Percentiles rank a stretch among this genome's conserved stretches.
Evolutionary conservation across 2,329 filamentous ascomycete species (phyloP).

Genomic region (Diaporthe eres): DNA sequence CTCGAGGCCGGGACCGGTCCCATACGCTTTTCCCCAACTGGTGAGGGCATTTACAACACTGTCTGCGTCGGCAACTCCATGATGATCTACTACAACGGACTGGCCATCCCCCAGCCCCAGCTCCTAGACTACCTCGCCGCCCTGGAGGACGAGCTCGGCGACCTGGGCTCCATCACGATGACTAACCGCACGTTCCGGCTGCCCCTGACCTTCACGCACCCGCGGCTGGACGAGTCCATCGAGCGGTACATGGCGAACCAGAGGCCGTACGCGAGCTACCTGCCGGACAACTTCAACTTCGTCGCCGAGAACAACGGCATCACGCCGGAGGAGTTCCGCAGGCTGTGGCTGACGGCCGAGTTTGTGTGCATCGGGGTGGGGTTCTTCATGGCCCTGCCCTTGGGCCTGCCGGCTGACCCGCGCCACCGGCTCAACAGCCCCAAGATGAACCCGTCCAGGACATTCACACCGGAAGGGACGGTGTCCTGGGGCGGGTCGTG

Average conservation of each 20-base stretch:
- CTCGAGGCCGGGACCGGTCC: constrained; percentile 52
- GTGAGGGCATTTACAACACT: constrained; percentile 60
- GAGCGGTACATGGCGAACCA: constrained; percentile 49
- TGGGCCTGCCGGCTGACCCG: constrained; percentile 60
- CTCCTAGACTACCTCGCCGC: constrained; percentile 54
- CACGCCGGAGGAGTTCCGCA: constrained; percentile 37
- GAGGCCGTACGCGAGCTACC: constrained; percentile 48
- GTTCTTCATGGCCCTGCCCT: constrained; percentile 54
- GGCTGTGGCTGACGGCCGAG: constrained; percentile 39
- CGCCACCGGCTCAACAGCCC: constrained; percentile 66
- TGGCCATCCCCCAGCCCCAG: constrained; percentile 53
- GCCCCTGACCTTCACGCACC: constrained; percentile 58
- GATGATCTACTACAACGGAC: constrained; percentile 61
- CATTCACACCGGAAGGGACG: constrained; percentile 69
- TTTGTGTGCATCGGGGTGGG: constrained; percentile 51
- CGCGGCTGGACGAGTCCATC: constrained; percentile 43
- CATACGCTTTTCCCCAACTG: constrained; percentile 50
- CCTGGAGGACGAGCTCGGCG: constrained; percentile 55
- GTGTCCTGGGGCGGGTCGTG: constrained; percentile 69
- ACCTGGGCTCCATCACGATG: constrained; percentile 56
- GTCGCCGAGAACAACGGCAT: constrained; percentile 54
- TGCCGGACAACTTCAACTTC: constrained; percentile 50
- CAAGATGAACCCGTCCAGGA: constrained; percentile 69
- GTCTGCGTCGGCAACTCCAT: constrained; percentile 63
- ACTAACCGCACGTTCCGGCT: constrained; percentile 60